Evolutionary conservation across 345 rosid species (phyloP), one percentile per base, ranked within the genome.

Genomic region (Microthlaspi erraticum): DNA sequence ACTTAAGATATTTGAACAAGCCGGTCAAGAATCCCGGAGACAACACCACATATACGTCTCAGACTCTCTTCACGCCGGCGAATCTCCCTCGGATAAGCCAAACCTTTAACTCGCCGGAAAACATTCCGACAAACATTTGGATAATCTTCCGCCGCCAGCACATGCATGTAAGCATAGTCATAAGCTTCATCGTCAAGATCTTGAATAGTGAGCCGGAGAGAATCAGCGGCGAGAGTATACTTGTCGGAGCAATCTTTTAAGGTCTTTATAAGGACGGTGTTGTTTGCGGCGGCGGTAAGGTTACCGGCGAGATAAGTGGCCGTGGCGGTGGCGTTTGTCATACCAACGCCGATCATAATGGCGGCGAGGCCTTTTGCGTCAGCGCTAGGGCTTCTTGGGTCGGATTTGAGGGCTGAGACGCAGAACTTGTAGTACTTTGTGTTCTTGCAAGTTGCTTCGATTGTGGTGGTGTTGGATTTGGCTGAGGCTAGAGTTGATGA

Each of bases 381-480:
- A 26, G 81, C 76, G 23, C 64, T 60, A 9, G 73, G 18, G 75
- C 93, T 88, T 19, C 77, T 76, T 46, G 92, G 85, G 44, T 88
- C 87, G 51, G 90, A 78, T 53, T 79, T 73, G 77, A 93, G 98
- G 60, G 89, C 78, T 12, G 90, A 86, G 75, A 88, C 82, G 26
- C 98, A 93, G 16, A 88, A 86, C 65, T 75, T 70, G 66, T 84
- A 87, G 87, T 88, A 72, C 42, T 81, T 83, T 66, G 98, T 88
- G 75, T 44, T 64, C 60, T 84, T 80, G 81, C 96, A 93, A 16
- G 91, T 88, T 55, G 84, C 73, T 55, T 78, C 85, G 77, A 93
- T 89, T 70, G 78, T 70, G 56, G 48, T 55, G 10, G 73, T 34
- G 64, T 77, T 79, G 23, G 78, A 76, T 14, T 50, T 63, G 39